Evolutionary conservation across 768 basidiomycete species (phyloP).

Genomic region (Boletellus emodensis): DNA sequence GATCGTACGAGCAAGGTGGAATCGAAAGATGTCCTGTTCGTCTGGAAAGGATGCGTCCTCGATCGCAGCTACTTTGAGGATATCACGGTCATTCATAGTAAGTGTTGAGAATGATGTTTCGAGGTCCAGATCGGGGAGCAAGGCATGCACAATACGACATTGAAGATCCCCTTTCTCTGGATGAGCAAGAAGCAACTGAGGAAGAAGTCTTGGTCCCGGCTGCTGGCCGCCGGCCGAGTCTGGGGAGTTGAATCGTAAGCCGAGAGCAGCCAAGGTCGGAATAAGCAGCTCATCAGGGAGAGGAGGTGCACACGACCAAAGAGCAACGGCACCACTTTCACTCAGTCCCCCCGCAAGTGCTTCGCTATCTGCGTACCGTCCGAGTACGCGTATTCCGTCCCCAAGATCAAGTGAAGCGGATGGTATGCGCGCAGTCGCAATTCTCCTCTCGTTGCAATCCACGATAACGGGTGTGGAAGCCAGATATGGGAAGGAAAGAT

Average conservation of each 20-base stretch:
- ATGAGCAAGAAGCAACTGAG: constrained; percentile 28
- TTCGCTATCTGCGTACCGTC: constrained; percentile 15
- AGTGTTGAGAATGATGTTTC: constrained; percentile 47
- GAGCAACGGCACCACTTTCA: constrained; percentile 20
- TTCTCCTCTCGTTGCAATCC: background rate
- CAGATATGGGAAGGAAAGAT: constrained; percentile 27
- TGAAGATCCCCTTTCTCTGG: constrained; percentile 22
- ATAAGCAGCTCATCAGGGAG: constrained; percentile 22
- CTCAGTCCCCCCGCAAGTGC: constrained; percentile 24
- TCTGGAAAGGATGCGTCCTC: constrained; percentile 48
- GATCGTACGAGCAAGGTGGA: constrained; percentile 39
- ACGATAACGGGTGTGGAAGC: constrained; percentile 10
- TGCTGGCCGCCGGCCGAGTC: background rate
- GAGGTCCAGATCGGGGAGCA: constrained; percentile 20
- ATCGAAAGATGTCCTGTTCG: constrained; percentile 65
- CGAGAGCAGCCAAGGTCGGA: constrained; percentile 25
- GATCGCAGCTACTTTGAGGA: constrained; percentile 26
- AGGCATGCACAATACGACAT: constrained; percentile 8
- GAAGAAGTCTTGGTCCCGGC: constrained; percentile 13
- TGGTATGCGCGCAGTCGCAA: constrained; percentile 7
- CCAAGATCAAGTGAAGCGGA: constrained; percentile 19
- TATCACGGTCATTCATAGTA: constrained; percentile 38
- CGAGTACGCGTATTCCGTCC: constrained; percentile 12
- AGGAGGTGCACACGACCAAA: constrained; percentile 30
- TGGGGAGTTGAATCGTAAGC: constrained; percentile 13